Conservation (phyloP, 768 basidiomycete genomes). For the Suillus subalutaceus region DNA sequence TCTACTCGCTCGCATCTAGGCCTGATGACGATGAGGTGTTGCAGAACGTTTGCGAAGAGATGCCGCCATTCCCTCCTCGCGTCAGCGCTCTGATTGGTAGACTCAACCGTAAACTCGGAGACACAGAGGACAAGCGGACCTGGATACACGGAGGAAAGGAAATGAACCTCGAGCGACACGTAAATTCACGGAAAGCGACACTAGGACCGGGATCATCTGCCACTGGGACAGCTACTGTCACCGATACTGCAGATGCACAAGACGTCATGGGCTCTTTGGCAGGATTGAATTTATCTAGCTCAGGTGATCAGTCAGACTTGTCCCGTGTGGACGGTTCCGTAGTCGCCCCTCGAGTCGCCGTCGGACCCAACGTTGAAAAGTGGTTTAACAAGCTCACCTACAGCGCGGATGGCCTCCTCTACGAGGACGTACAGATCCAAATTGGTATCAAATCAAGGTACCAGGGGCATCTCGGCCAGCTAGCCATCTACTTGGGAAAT, state of each 20-base stretch:
- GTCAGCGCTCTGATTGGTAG: slow-evolving; percentile 88
- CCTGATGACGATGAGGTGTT: slow-evolving; percentile 91
- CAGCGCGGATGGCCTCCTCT: slow-evolving; percentile 84
- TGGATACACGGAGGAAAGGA: slow-evolving; percentile 98
- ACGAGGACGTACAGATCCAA: slow-evolving; percentile 94
- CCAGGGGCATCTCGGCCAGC: slow-evolving; percentile 90
- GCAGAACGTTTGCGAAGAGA: slow-evolving; percentile 96
- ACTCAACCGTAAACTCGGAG: slow-evolving; percentile 86
- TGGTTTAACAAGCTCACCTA: slow-evolving; percentile 89
- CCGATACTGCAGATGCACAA: slow-evolving; percentile 40
- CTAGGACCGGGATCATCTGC: slow-evolving; percentile 34
- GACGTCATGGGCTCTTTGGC: slow-evolving; percentile 76
- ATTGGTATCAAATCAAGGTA: slow-evolving; percentile 96
- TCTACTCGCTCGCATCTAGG: slow-evolving; percentile 82
- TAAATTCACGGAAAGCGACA: slow-evolving; percentile 54
- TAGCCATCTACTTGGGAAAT: slow-evolving; percentile 96
- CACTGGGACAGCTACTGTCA: slow-evolving; percentile 39
- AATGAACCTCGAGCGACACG: slow-evolving; percentile 78
- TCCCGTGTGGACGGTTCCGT: slow-evolving; percentile 29
- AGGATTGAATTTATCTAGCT: slow-evolving; percentile 72
- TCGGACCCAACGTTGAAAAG: slow-evolving; percentile 76
- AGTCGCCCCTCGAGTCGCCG: slow-evolving; percentile 58
- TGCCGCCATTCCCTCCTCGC: slow-evolving; percentile 97
- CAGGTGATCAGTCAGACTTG: slow-evolving; percentile 21
- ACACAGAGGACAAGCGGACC: slow-evolving; percentile 93